These are phyloP conservation scores for Aurifilum marmelostoma DNA, from an alignment of 2,329 filamentous ascomycete genomes.

Conservation along the genomic window DNA sequence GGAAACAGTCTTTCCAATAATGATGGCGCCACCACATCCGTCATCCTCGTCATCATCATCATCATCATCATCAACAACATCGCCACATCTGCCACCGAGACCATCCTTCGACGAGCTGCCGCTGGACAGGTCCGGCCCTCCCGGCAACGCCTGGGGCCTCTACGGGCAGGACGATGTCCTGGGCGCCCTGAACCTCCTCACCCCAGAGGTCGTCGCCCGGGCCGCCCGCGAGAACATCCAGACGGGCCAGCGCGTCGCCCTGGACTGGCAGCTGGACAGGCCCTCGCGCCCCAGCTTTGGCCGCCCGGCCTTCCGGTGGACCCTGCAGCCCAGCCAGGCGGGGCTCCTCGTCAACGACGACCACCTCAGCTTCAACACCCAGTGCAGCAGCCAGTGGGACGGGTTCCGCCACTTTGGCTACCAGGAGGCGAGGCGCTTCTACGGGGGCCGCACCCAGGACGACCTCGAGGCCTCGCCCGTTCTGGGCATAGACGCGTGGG, in stretches of 20 bases:
- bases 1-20: background rate
- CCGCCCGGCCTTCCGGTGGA: conserved; percentile 5
- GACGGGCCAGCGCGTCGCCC: conserved; percentile 24
- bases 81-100: background rate
- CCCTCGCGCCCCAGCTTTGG: conserved; percentile 16
- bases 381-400: conserved; percentile 54
- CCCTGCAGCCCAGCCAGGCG: background rate
- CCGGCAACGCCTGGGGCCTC: conserved; percentile 19
- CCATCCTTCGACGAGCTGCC: conserved; percentile 12
- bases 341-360: conserved; percentile 35
- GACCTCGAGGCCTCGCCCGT: conserved; percentile 3
- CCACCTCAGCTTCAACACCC: conserved; percentile 47
- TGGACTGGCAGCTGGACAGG: conserved; percentile 29
- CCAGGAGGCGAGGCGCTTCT: conserved; percentile 17
- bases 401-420: conserved; percentile 46
- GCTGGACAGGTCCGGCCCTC: conserved; percentile 8
- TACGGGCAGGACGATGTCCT: conserved; percentile 19
- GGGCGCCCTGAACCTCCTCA: conserved; percentile 34
- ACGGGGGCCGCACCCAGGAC: conserved; percentile 9
- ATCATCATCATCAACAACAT: too few relatives aligned
- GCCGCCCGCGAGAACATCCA: conserved; percentile 24
- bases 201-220: conserved; percentile 28
- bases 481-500: conserved; percentile 17
- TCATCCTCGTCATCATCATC: background rate
- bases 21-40: too few relatives aligned